Evolutionary conservation across 805 yeast genomes (phyloP).

Genomic region (Cyberlindnera maclurae): DNA sequence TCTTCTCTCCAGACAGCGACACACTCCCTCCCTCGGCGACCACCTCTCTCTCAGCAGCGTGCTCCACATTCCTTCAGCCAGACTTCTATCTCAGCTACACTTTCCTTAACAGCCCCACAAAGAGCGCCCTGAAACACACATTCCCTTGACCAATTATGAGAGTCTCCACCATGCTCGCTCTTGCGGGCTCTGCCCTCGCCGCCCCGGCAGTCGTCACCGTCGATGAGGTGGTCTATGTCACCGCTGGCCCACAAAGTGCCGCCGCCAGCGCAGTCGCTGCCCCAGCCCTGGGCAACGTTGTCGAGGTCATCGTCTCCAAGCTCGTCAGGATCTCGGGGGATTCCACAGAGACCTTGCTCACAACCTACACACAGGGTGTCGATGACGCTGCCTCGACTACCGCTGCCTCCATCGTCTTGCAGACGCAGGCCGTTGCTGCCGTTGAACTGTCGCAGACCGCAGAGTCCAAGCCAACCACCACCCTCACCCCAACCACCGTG

Average conservation of each 20-base stretch:
- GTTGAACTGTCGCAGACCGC: conserved; percentile 9
- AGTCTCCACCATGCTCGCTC: conserved; percentile 18
- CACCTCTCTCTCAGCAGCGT: too few relatives aligned
- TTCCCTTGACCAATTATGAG: conserved; percentile 17
- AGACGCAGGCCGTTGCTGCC: conserved; percentile 13
- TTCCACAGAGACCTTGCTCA: conserved; percentile 16
- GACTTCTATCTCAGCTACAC: too few relatives aligned
- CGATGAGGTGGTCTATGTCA: conserved; percentile 21
- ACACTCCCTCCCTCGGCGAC: too few relatives aligned
- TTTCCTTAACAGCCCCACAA: too few relatives aligned
- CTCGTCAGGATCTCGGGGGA: conserved; percentile 17
- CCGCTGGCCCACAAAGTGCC: conserved; percentile 16
- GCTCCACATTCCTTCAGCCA: too few relatives aligned
- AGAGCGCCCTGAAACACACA: too few relatives aligned
- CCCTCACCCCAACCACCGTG: conserved; percentile 7
- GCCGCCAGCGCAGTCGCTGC: conserved; percentile 13
- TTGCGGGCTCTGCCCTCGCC: conserved; percentile 21
- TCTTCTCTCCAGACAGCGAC: too few relatives aligned
- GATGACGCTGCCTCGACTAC: conserved; percentile 16
- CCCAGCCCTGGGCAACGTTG: conserved; percentile 18
- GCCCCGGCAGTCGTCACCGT: conserved; percentile 23
- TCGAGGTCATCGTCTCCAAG: conserved; percentile 21
- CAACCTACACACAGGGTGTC: conserved; percentile 16
- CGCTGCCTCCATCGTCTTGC: conserved; percentile 12
- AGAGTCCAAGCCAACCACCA: conserved; percentile 10